These are phyloP conservation scores for Chlorociboria aeruginascens DNA, from an alignment of 495 filamentous ascomycete genomes.

Conservation along the genomic window DNA sequence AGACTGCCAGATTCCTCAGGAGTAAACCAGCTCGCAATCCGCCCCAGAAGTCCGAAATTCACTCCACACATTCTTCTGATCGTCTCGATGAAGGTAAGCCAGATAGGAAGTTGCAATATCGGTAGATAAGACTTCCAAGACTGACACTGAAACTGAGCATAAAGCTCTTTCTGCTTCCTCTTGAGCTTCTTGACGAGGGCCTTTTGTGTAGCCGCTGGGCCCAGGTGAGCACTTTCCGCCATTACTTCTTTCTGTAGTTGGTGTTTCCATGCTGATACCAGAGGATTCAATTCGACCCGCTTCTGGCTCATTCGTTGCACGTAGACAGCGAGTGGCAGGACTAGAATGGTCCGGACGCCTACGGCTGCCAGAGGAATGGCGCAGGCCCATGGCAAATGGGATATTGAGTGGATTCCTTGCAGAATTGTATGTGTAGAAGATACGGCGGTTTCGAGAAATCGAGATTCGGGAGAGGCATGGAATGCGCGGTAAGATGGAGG, in stretches of 20 bases:
- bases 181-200: constrained; percentile 19
- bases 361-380: constrained; percentile 61
- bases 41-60: constrained; percentile 37
- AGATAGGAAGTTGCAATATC: constrained; percentile 47
- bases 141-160: constrained; percentile 33
- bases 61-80: constrained; percentile 52
- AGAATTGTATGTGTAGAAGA: constrained; percentile 43
- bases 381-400: constrained; percentile 55
- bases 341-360: constrained; percentile 43
- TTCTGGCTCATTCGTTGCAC: constrained; percentile 28
- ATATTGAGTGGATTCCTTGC: constrained; percentile 45
- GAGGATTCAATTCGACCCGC: constrained; percentile 33
- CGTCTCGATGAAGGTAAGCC: constrained; percentile 54
- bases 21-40: constrained; percentile 4
- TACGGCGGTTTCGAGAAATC: constrained; percentile 38
- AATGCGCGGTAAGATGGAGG: constrained; percentile 16
- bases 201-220: constrained; percentile 14
- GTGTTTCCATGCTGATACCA: constrained; percentile 37
- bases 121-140: constrained; percentile 34
- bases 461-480: constrained; percentile 21
- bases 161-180: constrained; percentile 26
- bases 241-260: constrained; percentile 4
- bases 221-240: constrained; percentile 12
- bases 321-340: constrained; percentile 48
- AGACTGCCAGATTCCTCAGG: neutral